Evolutionary conservation across 352 stramenopile genomes (phyloP).

Genomic region (Phytopythium vexans): DNA sequence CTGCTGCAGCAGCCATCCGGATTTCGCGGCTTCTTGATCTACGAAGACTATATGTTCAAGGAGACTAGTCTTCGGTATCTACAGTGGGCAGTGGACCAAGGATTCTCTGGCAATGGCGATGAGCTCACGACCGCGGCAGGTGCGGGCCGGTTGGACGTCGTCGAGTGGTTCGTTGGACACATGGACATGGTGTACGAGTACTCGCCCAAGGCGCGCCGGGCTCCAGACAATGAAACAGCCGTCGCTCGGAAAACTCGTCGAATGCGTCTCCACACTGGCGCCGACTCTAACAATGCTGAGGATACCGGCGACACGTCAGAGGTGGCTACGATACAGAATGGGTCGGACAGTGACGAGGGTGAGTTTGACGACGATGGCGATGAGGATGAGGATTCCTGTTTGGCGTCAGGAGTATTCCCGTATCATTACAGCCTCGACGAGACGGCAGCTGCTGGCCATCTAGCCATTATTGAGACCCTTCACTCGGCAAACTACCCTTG

Average conservation of each 20-base stretch:
- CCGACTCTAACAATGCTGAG: background rate
- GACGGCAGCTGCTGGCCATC: no score
- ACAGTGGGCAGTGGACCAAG: slow-evolving; percentile 7
- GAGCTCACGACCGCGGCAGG: slow-evolving; percentile 14
- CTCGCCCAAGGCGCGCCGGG: no score
- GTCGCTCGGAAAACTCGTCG: background rate
- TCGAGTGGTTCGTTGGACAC: slow-evolving; percentile 4
- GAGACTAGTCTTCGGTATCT: background rate
- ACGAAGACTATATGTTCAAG: slow-evolving; percentile 17
- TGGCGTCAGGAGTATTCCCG: no score
- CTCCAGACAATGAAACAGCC: no score
- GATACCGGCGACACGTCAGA: no score
- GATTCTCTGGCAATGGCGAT: slow-evolving; percentile 12
- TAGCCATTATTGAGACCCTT: no score
- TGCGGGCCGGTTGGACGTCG: slow-evolving; percentile 1
- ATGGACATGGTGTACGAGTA: no score
- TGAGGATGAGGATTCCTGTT: background rate
- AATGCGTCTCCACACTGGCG: slow-evolving; percentile 18
- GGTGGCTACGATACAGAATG: no score
- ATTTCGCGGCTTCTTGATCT: slow-evolving; percentile 1
- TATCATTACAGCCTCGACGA: no score
- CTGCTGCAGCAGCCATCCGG: slow-evolving; percentile 15
- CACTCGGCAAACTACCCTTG: no score
- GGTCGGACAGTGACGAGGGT: no score
- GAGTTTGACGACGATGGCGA: no score